Evolutionary conservation across 2,329 filamentous ascomycete genomes (phyloP).

Genomic region (Cladophialophora immunda): DNA sequence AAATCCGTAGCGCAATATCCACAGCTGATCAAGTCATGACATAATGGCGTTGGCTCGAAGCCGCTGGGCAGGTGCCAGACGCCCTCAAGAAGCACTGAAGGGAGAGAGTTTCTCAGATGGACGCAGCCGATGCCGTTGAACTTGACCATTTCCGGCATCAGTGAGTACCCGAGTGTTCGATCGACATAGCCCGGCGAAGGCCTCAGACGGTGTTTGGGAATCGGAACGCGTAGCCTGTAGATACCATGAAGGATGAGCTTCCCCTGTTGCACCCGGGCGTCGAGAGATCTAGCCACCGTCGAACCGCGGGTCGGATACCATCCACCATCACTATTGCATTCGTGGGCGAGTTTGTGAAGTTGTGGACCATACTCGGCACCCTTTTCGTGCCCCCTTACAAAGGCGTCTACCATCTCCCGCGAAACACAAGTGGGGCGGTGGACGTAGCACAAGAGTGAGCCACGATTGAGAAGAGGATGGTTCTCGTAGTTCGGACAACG

Average conservation of each 20-base stretch:
- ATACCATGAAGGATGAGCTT: not conserved
- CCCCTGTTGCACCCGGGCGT: not conserved
- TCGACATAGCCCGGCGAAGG: not conserved
- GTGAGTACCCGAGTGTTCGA: not conserved
- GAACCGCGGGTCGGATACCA: not conserved
- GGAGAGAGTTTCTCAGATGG: not conserved
- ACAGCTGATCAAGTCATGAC: not conserved
- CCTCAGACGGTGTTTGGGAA: not conserved
- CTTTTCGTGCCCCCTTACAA: not conserved
- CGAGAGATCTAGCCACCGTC: not conserved
- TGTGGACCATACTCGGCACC: not conserved
- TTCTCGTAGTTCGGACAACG: not conserved
- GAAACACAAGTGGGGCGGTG: not conserved
- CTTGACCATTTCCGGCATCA: not conserved
- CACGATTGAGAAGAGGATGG: not conserved
- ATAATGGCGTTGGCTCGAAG: not conserved
- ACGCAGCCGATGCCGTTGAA: conserved; percentile 1
- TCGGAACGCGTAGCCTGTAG: not conserved
- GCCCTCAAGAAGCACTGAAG: not conserved
- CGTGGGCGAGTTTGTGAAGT: not conserved
- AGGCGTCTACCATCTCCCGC: not conserved
- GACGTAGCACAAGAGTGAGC: not conserved
- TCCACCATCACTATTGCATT: not conserved
- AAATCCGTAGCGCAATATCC: not conserved
- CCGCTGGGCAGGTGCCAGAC: not conserved